Percentiles rank a stretch among this genome's conserved stretches.
phyloP scores from a whole-genome alignment of 345 rosid species.

The Carallia pectinifolia region DNA sequence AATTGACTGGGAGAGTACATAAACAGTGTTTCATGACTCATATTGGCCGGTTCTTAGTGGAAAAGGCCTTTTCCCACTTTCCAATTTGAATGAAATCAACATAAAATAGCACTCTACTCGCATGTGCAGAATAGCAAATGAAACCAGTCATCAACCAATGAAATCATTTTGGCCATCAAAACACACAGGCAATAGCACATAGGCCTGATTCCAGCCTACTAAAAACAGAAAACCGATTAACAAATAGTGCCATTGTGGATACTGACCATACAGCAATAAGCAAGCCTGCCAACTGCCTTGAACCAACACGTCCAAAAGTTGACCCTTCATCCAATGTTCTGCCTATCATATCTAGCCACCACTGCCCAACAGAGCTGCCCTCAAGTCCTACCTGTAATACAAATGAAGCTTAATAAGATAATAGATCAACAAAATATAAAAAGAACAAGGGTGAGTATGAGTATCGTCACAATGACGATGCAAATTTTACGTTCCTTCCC shows the following conservation, averaged over 20 bases:
- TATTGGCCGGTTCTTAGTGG: neutral
- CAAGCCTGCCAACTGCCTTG: conserved; percentile 91
- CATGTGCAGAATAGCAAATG: no score
- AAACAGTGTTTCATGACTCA: conserved; percentile 1
- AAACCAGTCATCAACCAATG: no score
- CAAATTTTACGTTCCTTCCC: conserved; percentile 4
- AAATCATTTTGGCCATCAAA: no score
- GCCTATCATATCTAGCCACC: conserved; percentile 96
- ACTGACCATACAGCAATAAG: conserved; percentile 48
- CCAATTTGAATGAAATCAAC: no score
- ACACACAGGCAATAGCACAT: neutral
- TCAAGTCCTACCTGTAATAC: conserved; percentile 94
- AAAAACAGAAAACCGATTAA: neutral
- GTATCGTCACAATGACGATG: neutral
- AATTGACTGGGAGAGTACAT: neutral
- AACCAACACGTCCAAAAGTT: conserved; percentile 90
- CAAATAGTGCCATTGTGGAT: neutral
- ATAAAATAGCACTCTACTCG: no score
- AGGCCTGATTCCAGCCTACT: neutral
- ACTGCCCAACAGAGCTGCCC: conserved; percentile 89
- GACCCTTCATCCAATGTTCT: conserved; percentile 72
- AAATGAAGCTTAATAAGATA: conserved; percentile 7
- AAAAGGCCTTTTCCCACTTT: neutral
- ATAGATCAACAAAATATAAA: conserved; percentile 13
- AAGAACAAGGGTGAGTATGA: neutral